Evolutionary conservation across 352 stramenopile genomes (phyloP).

Genomic region (Aphanomyces astaci): DNA sequence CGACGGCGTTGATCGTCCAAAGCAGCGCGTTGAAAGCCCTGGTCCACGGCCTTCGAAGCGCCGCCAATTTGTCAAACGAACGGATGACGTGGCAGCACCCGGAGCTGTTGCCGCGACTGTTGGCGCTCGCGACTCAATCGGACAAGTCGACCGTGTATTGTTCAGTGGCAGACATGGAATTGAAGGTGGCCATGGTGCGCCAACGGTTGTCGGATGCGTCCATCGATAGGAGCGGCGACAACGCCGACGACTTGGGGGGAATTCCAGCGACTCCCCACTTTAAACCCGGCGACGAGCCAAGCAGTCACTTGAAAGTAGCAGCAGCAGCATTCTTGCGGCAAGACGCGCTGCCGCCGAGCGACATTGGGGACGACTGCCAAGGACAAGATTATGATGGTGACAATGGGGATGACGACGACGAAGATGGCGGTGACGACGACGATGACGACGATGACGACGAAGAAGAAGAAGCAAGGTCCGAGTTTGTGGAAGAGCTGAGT

Average conservation of each 20-base stretch:
- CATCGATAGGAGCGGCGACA: too few relatives aligned
- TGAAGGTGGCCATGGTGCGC: constrained; percentile 34
- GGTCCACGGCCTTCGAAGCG: not conserved
- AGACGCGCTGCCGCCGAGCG: not conserved
- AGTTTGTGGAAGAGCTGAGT: constrained; percentile 88
- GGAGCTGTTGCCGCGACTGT: not conserved
- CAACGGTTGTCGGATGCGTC: constrained; percentile 44
- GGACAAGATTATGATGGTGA: constrained; percentile 40
- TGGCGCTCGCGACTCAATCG: not conserved
- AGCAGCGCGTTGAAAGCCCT: constrained; percentile 17
- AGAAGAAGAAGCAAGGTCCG: constrained; percentile 40
- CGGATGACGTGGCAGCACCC: not conserved
- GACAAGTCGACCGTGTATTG: constrained; percentile 25
- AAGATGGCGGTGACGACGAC: constrained; percentile 41
- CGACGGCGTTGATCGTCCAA: not conserved
- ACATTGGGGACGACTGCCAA: constrained; percentile 27
- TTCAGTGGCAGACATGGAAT: constrained; percentile 34
- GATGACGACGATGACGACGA: constrained; percentile 50
- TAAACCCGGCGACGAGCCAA: too few relatives aligned
- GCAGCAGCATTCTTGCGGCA: too few relatives aligned
- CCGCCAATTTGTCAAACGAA: too few relatives aligned
- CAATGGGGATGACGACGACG: constrained; percentile 45
- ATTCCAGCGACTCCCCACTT: too few relatives aligned
- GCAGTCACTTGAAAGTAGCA: too few relatives aligned
- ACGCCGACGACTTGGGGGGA: too few relatives aligned